phyloP scores from a whole-genome alignment of 108 stramenopile species.

The Pseudonitzschia pungens region DNA sequence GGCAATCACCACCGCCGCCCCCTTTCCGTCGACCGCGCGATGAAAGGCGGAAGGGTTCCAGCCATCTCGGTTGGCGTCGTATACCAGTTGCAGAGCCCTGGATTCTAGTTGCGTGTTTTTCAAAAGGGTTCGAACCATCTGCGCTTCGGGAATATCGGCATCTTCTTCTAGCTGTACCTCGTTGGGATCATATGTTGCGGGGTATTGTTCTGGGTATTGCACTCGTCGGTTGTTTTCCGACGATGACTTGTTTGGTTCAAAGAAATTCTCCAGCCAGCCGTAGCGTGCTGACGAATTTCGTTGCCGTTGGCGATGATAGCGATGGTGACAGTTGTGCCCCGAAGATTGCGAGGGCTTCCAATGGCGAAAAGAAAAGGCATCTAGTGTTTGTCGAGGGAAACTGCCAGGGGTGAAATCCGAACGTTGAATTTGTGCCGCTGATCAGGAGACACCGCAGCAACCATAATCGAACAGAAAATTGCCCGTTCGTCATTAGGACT shows the following conservation, averaged over 20 bases:
- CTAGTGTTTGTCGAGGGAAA: not conserved
- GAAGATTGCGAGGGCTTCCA: not conserved
- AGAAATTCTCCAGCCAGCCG: slow-evolving; percentile 38
- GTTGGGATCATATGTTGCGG: slow-evolving; percentile 43
- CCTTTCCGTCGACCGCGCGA: slow-evolving; percentile 59
- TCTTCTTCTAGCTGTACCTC: slow-evolving; percentile 18
- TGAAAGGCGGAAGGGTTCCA: slow-evolving; percentile 58
- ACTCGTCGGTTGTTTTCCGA: slow-evolving; percentile 8
- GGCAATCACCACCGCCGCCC: slow-evolving; percentile 59
- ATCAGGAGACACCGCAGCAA: not conserved
- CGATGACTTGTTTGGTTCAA: slow-evolving; percentile 15
- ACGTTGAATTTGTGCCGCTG: not conserved
- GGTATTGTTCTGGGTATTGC: slow-evolving; percentile 41
- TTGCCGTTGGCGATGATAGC: not conserved
- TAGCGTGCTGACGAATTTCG: not conserved
- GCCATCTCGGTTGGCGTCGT: slow-evolving; percentile 57
- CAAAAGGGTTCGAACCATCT: slow-evolving; percentile 50
- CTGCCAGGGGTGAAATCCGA: not conserved
- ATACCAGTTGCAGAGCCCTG: slow-evolving; percentile 48
- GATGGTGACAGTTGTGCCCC: not conserved
- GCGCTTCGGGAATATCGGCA: not conserved
- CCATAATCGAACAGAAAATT: not conserved
- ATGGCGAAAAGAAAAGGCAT: not conserved
- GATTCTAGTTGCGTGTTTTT: slow-evolving; percentile 73
- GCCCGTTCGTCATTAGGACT: not conserved